Conservation (phyloP, 208 protist species). For the Trypanosoma mega region DNA sequence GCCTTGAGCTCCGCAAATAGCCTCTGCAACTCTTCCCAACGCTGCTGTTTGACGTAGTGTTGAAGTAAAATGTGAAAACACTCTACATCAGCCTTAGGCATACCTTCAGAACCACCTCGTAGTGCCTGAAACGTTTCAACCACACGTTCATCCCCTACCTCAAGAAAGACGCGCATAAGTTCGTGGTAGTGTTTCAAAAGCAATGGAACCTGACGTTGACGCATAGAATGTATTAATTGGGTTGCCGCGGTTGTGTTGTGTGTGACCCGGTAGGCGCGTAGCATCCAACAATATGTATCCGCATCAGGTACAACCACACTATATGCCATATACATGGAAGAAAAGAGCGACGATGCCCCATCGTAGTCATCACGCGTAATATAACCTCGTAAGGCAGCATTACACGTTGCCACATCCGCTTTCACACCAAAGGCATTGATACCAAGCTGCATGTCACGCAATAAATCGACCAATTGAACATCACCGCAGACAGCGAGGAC, state of each 20-base stretch:
- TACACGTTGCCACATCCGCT: constrained; percentile 76
- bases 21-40: constrained; percentile 41
- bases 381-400: constrained; percentile 54
- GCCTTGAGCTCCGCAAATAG: constrained; percentile 70
- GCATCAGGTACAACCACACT: constrained; percentile 51
- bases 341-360: constrained; percentile 27
- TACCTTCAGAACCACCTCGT: constrained; percentile 1
- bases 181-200: constrained; percentile 46
- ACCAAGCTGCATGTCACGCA: constrained; percentile 71
- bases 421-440: constrained; percentile 60
- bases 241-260: constrained; percentile 34
- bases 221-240: constrained; percentile 35
- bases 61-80: constrained; percentile 63
- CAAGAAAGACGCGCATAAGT: constrained; percentile 53
- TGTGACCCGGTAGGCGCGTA: constrained; percentile 38
- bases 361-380: constrained; percentile 27
- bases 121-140: constrained; percentile 55
- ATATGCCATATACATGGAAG: constrained; percentile 30
- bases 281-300: constrained; percentile 69
- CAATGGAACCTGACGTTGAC: constrained; percentile 21
- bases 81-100: constrained; percentile 36
- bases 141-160: constrained; percentile 40
- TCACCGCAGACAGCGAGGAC: constrained; percentile 68
- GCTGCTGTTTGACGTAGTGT: constrained; percentile 46
- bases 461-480: constrained; percentile 32